Evolutionary conservation across 495 filamentous ascomycete species (phyloP).

Genomic region (Aspergillus asperescens): DNA sequence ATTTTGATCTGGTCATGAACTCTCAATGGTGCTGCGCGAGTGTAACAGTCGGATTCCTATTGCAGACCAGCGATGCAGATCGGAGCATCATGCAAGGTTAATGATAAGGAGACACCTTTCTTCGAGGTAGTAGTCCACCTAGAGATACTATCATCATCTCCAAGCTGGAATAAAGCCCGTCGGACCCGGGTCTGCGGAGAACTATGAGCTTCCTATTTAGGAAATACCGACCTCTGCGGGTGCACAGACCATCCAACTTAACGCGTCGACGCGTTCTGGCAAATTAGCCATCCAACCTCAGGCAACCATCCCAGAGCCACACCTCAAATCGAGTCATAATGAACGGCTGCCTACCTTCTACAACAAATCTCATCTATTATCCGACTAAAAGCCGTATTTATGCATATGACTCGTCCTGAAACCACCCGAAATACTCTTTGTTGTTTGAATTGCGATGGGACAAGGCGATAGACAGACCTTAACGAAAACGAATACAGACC

Average conservation of each 20-base stretch:
- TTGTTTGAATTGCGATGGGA: constrained; percentile 33
- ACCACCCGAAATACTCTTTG: background rate
- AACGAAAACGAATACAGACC: constrained; percentile 17
- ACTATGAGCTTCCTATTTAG: background rate
- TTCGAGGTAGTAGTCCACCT: too few relatives aligned
- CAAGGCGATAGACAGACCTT: constrained; percentile 15
- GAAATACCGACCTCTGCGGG: background rate
- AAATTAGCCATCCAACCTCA: background rate
- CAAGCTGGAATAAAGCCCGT: too few relatives aligned
- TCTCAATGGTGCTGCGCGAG: too few relatives aligned
- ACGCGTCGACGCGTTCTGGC: constrained; percentile 14
- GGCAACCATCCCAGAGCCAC: background rate
- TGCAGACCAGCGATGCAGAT: too few relatives aligned
- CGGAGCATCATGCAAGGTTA: too few relatives aligned
- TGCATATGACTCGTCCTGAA: constrained; percentile 16
- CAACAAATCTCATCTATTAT: background rate
- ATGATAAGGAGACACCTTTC: too few relatives aligned
- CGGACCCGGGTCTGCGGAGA: too few relatives aligned
- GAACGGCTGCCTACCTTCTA: background rate
- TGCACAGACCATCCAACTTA: constrained; percentile 4
- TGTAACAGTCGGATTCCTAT: too few relatives aligned
- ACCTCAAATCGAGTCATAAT: background rate
- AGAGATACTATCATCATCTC: too few relatives aligned
- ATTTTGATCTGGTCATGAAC: too few relatives aligned
- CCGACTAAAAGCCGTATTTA: background rate